Base-by-base conservation (phyloP, 1,284 basidiomycete species). In the Malassezia brasiliensis region DNA sequence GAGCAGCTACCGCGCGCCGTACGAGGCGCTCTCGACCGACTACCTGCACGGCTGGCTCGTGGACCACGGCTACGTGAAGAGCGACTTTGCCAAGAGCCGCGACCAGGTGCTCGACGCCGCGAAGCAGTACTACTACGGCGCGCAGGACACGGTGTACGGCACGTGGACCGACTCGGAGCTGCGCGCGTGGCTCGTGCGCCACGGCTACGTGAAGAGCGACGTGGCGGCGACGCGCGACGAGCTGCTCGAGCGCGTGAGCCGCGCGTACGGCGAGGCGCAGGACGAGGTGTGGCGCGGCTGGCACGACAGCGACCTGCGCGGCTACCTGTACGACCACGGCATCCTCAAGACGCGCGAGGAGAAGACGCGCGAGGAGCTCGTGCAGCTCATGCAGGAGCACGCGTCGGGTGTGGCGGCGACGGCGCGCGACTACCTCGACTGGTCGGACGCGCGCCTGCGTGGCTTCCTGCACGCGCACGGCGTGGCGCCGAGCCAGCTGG, bases 11-110 rank as follows among this genome's bases (percentile, higher is more conserved):
- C 8, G 19, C 6, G 22, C 17, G n/a, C 69, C 68, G 17, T 74
- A 71, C 60, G 69, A 72, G 42, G 54, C 61, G 17, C 68, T 60
- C 49, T 62, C 59, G n/a, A 60, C 69, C 59, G 62, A 62, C 53
- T 74, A 70, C 64, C 61, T 72, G 36, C 69, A 66, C 62, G 62
- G 68, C 58, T 74, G 71, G 71, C 63, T 72, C 39, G 65, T 72
- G 36, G 59, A 69, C 50, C 67, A 70, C 51, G 69, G 64, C 42
- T 53, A 67, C 54, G 56, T 72, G 50, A 55, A 60, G 41, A 58
- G 60, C 17, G 54, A 62, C 17, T 61, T 61, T n/a, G 47, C 67
- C 40, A 61, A 66, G 64, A 69, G 63, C 28, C 66, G 71, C 25
- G 65, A 70, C 47, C 63, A 70, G 60, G 64, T 66, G 53, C 50